Evolutionary conservation across 306 rosid species (phyloP), one percentile per base, ranked within the genome.

Genomic region (Astragalus membranaceus): DNA sequence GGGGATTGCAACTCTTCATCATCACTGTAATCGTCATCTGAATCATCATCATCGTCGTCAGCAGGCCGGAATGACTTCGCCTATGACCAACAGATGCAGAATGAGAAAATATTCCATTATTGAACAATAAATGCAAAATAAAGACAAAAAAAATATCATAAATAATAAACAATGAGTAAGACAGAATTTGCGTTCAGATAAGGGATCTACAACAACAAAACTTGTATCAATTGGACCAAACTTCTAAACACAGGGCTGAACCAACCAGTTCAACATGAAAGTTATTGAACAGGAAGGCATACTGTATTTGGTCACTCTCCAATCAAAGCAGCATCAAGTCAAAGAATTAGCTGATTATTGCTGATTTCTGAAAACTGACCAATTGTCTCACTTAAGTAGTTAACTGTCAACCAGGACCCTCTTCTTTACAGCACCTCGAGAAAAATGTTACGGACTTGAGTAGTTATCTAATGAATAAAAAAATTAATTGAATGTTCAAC

Each of bases 1-100:
- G 99, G 99, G 7, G 99, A 95, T 73, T 95, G 99, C 83, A 91
- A 82, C 85, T 89, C 99, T 79, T 95, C 99, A 56, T 95, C 97
- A 43, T 95, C 99, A 64, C 95, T 91, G 59, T 75, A 95, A 66
- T 89, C 97, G 30, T 95, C 97, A 61, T 91, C 99, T 0, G 96
- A 85, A 75, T 95, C 92, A 0, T 89, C 92, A 10, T 91, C 95
- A 2, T 83, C 83, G 3, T 69, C 81, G 3, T 89, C 96, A 59
- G 32, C 47, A 8, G 89, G 89, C 42, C 90, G 88, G 68, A 95
- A 95, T 74, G 97, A 85, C 81, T 81, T 95, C 1, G 96, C 90
- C 99, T 95, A 70, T 46, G 20, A 14, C 29, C 47, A 53, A 74
- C 14, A 51, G 55, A 65, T 8, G 20, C 68, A 64, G 75, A 48